Percentiles rank a stretch among this genome's conserved stretches.
phyloP scores from a whole-genome alignment of 2,329 filamentous ascomycete species.

The Aspergillus fumigatiaffinis region DNA sequence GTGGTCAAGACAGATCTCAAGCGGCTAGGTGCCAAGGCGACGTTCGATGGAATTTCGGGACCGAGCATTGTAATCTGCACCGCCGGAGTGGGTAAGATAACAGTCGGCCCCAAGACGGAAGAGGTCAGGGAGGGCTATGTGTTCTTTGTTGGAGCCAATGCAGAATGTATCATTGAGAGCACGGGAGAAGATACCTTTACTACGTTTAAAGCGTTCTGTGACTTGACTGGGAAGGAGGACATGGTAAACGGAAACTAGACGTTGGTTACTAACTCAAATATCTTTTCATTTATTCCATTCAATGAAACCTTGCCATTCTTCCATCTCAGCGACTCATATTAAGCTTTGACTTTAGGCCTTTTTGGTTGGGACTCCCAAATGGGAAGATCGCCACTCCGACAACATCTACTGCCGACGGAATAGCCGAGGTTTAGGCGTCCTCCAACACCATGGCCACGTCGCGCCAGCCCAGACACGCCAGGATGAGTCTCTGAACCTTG shows the following conservation, averaged over 20 bases:
- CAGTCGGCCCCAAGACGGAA: constrained; percentile 76
- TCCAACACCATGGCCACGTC: neutral
- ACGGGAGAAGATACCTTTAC: constrained; percentile 66
- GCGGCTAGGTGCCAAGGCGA: constrained; percentile 69
- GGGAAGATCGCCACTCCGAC: too few species aligned
- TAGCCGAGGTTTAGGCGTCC: neutral
- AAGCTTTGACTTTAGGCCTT: neutral
- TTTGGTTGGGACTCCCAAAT: neutral
- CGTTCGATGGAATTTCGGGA: constrained; percentile 80
- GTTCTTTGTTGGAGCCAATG: constrained; percentile 83
- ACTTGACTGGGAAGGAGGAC: constrained; percentile 58
- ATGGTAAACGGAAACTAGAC: constrained; percentile 32
- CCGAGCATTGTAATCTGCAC: constrained; percentile 95
- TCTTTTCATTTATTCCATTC: neutral
- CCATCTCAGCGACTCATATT: neutral
- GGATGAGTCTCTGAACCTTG: neutral
- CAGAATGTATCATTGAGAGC: constrained; percentile 74
- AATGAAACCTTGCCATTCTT: neutral
- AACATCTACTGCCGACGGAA: neutral
- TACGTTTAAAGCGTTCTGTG: constrained; percentile 92
- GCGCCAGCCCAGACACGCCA: neutral
- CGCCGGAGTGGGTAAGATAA: constrained; percentile 73
- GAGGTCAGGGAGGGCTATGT: constrained; percentile 70
- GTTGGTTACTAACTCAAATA: constrained; percentile 7
- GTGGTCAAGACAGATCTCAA: constrained; percentile 78